phyloP scores from a whole-genome alignment of 371 early-diverging fungal species.

The Mucor mucedo region DNA sequence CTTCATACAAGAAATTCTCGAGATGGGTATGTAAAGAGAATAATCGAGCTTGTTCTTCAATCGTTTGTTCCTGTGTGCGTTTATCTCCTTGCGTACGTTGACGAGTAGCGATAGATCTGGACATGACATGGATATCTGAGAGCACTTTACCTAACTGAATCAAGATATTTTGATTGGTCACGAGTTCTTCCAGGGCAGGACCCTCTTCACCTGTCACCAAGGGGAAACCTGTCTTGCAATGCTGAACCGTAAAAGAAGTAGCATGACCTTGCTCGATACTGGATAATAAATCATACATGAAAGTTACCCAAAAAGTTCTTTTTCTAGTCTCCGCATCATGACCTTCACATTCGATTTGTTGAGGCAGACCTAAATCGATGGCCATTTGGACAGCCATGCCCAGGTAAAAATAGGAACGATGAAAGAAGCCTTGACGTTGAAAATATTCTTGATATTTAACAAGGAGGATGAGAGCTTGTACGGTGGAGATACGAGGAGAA shows the following conservation, averaged over 20 bases:
- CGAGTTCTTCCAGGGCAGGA: conserved; percentile 42
- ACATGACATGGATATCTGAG: conserved; percentile 40
- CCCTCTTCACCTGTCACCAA: conserved; percentile 44
- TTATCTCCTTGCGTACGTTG: conserved; percentile 38
- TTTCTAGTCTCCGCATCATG: conserved; percentile 39
- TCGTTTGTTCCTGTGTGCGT: conserved; percentile 30
- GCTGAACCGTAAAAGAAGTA: conserved; percentile 34
- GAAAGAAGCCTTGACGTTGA: conserved; percentile 45
- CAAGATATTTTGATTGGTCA: conserved; percentile 44
- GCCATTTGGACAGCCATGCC: conserved; percentile 77
- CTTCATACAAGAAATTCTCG: conserved; percentile 52
- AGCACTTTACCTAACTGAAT: conserved; percentile 46
- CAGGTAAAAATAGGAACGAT: conserved; percentile 42
- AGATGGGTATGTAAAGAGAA: conserved; percentile 51
- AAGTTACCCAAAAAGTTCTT: conserved; percentile 51
- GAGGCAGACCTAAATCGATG: conserved; percentile 66
- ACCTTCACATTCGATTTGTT: conserved; percentile 36
- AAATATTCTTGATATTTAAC: conserved; percentile 71
- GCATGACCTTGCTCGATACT: conserved; percentile 52
- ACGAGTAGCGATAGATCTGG: conserved; percentile 31
- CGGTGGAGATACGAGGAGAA: conserved; percentile 68
- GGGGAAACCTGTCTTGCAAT: conserved; percentile 50
- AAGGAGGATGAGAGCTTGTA: conserved; percentile 72
- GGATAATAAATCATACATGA: conserved; percentile 46
- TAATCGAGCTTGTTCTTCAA: conserved; percentile 47